A percentile compares a stretch with the other conserved stretches of the same genome.
Evolutionary conservation across 176 grass and related monocot genomes (phyloP).

Genomic region (Miscanthus lutarioriparius): DNA sequence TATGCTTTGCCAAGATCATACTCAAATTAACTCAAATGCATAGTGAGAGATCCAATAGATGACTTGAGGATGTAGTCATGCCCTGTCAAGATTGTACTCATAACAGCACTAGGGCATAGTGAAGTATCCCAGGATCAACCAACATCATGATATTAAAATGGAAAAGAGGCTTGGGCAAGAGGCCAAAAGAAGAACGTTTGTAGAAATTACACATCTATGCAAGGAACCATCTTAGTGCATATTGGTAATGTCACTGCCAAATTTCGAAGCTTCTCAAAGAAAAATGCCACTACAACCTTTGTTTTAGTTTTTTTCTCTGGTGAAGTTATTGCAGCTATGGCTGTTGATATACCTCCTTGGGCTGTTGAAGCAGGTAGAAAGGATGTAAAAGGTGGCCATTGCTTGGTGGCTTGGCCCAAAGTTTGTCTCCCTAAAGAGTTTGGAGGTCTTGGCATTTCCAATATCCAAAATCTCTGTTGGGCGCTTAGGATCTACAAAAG

Average conservation of each 20-base stretch:
- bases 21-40: background rate
- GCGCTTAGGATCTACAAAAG: background rate
- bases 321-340: background rate
- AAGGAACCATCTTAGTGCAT: background rate
- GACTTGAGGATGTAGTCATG: background rate
- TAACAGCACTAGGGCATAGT: background rate
- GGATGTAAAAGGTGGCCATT: background rate
- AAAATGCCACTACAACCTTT: background rate
- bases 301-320: background rate
- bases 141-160: background rate
- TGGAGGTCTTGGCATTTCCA: background rate
- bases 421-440: background rate
- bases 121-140: background rate
- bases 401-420: background rate
- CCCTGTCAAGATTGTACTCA: background rate
- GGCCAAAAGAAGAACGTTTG: background rate
- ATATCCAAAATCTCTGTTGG: background rate
- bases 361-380: background rate
- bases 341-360: background rate
- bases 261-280: background rate
- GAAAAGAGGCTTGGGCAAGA: constrained; percentile 1
- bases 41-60: background rate
- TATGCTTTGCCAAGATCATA: constrained; percentile 16
- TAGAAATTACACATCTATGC: background rate
- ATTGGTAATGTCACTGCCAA: background rate